Percentiles rank a stretch among this genome's conserved stretches.
Conservation (phyloP, 1,284 basidiomycete species). For the Mycena sp. region DNA sequence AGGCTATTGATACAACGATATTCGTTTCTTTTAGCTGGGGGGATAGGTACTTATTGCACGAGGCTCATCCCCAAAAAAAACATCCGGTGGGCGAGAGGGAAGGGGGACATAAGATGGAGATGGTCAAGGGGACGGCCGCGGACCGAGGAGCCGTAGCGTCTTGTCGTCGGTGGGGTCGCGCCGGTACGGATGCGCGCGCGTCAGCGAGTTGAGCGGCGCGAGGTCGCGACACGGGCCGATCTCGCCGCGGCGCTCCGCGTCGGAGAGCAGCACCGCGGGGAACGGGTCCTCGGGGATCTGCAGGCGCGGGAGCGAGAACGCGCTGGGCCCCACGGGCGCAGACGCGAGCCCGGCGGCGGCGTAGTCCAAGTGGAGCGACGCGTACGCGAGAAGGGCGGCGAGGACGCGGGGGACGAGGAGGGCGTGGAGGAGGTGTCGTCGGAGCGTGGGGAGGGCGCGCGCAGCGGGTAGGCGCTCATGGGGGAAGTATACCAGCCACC, state of each 20-base stretch:
- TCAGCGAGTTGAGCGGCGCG: slow-evolving; percentile 64
- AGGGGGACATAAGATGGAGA: not conserved
- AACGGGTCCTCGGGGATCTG: not conserved
- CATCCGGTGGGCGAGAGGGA: not conserved
- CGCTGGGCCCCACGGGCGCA: too few species aligned
- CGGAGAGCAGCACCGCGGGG: slow-evolving; percentile 28
- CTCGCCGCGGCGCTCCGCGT: slow-evolving; percentile 32
- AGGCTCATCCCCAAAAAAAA: too few species aligned
- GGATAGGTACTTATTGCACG: not conserved
- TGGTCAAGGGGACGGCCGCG: slow-evolving; percentile 1
- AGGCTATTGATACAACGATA: slow-evolving; percentile 22
- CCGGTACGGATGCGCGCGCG: slow-evolving; percentile 63
- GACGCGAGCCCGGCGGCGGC: not conserved
- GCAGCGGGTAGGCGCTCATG: not conserved
- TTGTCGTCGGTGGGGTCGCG: slow-evolving; percentile 72
- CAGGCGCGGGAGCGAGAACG: slow-evolving; percentile 10
- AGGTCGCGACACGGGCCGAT: slow-evolving; percentile 52
- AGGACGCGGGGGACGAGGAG: slow-evolving; percentile 7
- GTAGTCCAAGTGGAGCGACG: not conserved
- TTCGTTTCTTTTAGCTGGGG: not conserved
- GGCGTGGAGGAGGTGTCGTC: slow-evolving; percentile 17
- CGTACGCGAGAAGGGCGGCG: not conserved
- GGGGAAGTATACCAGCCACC: too few species aligned
- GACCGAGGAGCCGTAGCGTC: slow-evolving; percentile 57
- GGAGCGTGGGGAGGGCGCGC: slow-evolving; percentile 13